Conservation (phyloP, 23 red algal genomes). For the Gracilariopsis chorda region DNA sequence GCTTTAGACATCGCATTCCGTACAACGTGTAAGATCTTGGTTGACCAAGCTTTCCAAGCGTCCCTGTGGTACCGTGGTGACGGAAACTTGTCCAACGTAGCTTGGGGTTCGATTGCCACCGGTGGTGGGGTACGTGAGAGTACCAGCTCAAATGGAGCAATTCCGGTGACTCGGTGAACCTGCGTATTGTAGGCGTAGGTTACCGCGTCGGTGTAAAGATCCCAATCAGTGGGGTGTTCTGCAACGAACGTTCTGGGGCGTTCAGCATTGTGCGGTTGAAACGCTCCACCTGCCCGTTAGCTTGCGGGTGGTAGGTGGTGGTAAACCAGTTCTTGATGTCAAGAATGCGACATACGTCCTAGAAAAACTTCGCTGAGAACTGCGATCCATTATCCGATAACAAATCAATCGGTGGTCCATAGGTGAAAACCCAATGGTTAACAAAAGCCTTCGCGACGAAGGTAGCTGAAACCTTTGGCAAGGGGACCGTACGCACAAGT, state of each 20-base stretch:
- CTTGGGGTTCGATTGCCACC: not conserved
- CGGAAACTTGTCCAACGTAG: not conserved
- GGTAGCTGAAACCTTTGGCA: not conserved
- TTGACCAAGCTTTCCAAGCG: not conserved
- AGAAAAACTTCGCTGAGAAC: no score
- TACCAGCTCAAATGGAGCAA: not conserved
- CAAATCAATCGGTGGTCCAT: no score
- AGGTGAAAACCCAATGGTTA: not conserved
- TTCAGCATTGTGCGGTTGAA: slow-evolving; percentile 6
- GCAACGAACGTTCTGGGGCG: not conserved
- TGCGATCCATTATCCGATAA: no score
- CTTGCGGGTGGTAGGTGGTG: slow-evolving; percentile 18
- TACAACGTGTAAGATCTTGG: not conserved
- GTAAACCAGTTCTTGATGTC: slow-evolving; percentile 1
- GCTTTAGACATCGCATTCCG: not conserved
- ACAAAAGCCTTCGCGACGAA: not conserved
- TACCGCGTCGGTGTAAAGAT: not conserved
- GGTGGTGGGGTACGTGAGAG: not conserved
- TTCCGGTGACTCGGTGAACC: not conserved
- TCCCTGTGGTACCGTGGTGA: not conserved
- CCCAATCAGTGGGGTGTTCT: slow-evolving; percentile 10
- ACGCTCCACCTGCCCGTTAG: slow-evolving; percentile 8
- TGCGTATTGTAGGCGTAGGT: no score
- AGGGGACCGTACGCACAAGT: slow-evolving; percentile 9
- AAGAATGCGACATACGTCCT: no score